phyloP scores from a whole-genome alignment of 345 rosid genomes.

The Sonneratia caseolaris region DNA sequence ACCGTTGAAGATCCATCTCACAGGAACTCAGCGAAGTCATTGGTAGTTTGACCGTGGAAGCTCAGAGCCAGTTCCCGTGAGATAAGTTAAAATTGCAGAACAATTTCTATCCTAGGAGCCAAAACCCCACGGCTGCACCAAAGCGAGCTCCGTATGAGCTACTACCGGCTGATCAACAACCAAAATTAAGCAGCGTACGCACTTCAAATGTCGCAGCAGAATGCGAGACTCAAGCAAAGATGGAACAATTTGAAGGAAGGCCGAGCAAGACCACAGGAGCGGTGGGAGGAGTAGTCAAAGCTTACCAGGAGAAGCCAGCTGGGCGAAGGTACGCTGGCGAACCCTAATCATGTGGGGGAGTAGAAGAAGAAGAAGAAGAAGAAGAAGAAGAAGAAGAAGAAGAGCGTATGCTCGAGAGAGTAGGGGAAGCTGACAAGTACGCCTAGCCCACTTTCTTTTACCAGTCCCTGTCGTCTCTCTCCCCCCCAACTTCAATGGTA shows the following conservation, averaged over 20 bases:
- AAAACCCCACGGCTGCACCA: not conserved
- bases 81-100: not conserved
- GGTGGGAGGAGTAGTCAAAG: not conserved
- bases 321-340: not conserved
- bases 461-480: slow-evolving; percentile 1
- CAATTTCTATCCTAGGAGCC: not conserved
- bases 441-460: not conserved
- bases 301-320: not conserved
- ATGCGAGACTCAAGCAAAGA: not conserved
- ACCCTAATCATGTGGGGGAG: not conserved
- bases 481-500: no score
- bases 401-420: not conserved
- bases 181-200: not conserved
- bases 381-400: not conserved
- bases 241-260: not conserved
- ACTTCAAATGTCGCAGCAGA: not conserved
- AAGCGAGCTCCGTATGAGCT: not conserved
- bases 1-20: not conserved
- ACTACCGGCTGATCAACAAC: not conserved
- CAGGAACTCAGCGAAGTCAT: not conserved
- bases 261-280: not conserved
- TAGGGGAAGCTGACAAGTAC: not conserved
- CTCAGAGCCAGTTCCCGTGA: not conserved
- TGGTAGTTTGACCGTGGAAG: not conserved
- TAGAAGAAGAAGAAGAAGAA: not conserved